Conservation (phyloP, 2,329 filamentous ascomycete species). For the Teratosphaeria zuluensis region DNA sequence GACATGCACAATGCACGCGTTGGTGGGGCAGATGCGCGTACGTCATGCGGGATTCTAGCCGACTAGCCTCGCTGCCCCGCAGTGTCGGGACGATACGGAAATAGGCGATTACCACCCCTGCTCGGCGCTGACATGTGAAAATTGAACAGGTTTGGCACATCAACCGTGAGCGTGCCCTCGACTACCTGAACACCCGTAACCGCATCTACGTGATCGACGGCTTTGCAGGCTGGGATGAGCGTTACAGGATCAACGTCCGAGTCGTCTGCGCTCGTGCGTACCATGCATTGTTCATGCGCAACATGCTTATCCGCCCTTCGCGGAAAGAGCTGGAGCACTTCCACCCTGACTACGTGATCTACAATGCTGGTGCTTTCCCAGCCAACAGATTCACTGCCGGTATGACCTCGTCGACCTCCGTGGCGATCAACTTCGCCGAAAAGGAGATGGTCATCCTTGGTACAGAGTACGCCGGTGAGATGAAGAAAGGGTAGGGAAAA, state of each 20-base stretch:
- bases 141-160: constrained; percentile 84
- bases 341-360: constrained; percentile 99
- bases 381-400: constrained; percentile 96
- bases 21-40: constrained; percentile 3
- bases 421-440: constrained; percentile 97
- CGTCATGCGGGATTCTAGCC: constrained; percentile 5
- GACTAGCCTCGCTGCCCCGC: constrained; percentile 2
- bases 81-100: constrained; percentile 4
- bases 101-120: not conserved
- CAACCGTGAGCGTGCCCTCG: constrained; percentile 96
- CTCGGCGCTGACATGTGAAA: constrained; percentile 19
- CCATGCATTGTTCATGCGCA: constrained; percentile 99
- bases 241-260: constrained; percentile 93
- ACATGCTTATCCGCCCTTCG: constrained; percentile 96
- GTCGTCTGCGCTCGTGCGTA: constrained; percentile 98
- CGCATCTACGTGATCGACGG: constrained; percentile 98
- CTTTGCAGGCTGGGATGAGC: constrained; percentile 95
- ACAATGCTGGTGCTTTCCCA: constrained; percentile 97
- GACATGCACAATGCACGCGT: constrained; percentile 2
- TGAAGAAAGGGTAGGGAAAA: constrained; percentile 2
- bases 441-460: constrained; percentile 99
- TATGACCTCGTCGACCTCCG: constrained; percentile 97
- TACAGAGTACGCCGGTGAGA: constrained; percentile 81
- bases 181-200: constrained; percentile 98
- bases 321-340: constrained; percentile 91